Evolutionary conservation across 345 rosid species (phyloP).

Genomic region (Mercurialis annua): DNA sequence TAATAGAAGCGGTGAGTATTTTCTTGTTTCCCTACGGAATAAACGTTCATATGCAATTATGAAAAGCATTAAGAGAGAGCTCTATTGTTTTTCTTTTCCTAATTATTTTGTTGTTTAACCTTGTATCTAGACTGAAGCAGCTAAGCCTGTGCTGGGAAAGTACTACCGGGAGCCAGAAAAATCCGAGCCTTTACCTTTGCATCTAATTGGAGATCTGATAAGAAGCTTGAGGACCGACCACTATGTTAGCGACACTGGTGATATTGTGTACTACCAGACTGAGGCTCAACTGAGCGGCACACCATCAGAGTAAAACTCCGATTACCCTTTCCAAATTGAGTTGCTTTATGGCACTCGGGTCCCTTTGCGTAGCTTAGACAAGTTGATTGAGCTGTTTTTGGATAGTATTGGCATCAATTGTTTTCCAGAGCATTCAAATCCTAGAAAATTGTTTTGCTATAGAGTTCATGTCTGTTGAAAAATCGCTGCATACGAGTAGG

Average conservation of each 20-base stretch:
- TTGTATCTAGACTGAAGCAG: conserved; percentile 29
- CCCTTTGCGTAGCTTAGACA: background rate
- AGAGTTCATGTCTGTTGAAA: background rate
- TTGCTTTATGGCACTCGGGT: background rate
- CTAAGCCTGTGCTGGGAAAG: conserved; percentile 71
- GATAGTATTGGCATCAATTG: background rate
- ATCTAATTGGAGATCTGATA: conserved; percentile 50
- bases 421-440: background rate
- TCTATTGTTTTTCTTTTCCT: too few relatives aligned
- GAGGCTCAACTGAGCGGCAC: conserved; percentile 38
- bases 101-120: background rate
- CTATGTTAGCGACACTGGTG: conserved; percentile 72
- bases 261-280: conserved; percentile 63
- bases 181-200: conserved; percentile 68
- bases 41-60: background rate
- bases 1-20: conserved; percentile 68
- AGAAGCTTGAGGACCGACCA: conserved; percentile 62
- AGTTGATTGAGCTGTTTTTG: background rate
- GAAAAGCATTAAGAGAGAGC: too few relatives aligned
- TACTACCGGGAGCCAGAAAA: conserved; percentile 81
- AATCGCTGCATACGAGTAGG: background rate
- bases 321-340: background rate
- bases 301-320: background rate
- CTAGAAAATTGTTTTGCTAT: background rate
- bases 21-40: background rate